phyloP scores from a whole-genome alignment of 2,329 filamentous ascomycete genomes.

The Diaporthe ampelina region DNA sequence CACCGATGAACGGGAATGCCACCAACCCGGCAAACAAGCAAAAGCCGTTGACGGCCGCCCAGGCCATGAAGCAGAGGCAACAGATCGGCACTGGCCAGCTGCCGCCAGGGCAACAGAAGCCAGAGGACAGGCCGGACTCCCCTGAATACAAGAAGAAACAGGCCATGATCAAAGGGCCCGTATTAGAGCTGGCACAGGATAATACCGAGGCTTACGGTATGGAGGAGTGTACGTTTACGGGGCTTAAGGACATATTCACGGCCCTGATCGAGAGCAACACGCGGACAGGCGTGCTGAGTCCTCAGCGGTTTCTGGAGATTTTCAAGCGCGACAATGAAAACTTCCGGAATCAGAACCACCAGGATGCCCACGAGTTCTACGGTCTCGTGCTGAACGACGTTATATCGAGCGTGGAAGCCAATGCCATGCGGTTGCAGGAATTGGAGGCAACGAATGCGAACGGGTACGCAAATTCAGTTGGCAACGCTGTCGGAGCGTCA shows the following conservation, averaged over 20 bases:
- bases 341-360: conserved; percentile 97
- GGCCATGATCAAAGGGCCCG: conserved; percentile 71
- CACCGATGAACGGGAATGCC: conserved; percentile 66
- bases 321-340: conserved; percentile 96
- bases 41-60: conserved; percentile 67
- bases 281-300: conserved; percentile 90
- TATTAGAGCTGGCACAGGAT: conserved; percentile 81
- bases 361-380: conserved; percentile 97
- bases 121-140: conserved; percentile 94
- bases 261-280: conserved; percentile 85
- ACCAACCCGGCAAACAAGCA: conserved; percentile 57
- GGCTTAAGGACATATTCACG: conserved; percentile 95
- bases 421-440: conserved; percentile 75
- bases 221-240: conserved; percentile 95
- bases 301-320: conserved; percentile 92
- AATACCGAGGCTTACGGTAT: conserved; percentile 87
- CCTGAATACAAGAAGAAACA: conserved; percentile 99
- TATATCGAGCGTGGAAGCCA: conserved; percentile 92
- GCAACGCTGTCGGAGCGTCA: conserved; percentile 56
- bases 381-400: conserved; percentile 96
- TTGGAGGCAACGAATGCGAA: conserved; percentile 59
- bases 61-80: conserved; percentile 69
- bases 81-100: conserved; percentile 68
- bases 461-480: conserved; percentile 66
- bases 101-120: conserved; percentile 68